These are phyloP conservation scores for Gilbertella persicaria DNA, from an alignment of 371 early-diverging fungal species.

Conservation along the genomic window DNA sequence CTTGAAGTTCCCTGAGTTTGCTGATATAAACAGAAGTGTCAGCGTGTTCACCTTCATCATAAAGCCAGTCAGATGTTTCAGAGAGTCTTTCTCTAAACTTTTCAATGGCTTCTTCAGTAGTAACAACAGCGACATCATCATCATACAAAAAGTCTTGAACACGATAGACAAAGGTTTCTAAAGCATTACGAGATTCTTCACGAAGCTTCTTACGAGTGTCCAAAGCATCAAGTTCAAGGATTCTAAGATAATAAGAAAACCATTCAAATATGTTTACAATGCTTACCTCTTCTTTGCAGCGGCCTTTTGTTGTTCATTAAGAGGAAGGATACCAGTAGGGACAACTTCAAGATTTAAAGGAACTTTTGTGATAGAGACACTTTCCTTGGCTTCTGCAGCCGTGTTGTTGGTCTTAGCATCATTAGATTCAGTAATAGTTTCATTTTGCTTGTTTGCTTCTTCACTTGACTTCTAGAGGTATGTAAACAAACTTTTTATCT, in stretches of 20 bases:
- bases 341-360: slow-evolving; percentile 44
- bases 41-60: slow-evolving; percentile 78
- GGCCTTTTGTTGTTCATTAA: slow-evolving; percentile 39
- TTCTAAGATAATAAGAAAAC: slow-evolving; percentile 21
- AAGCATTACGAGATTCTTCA: slow-evolving; percentile 85
- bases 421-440: slow-evolving; percentile 13
- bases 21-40: slow-evolving; percentile 49
- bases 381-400: slow-evolving; percentile 17
- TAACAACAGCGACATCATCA: slow-evolving; percentile 64
- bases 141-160: slow-evolving; percentile 80
- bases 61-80: slow-evolving; percentile 85
- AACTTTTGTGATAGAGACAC: slow-evolving; percentile 44
- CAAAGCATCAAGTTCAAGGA: slow-evolving; percentile 32
- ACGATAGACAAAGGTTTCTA: slow-evolving; percentile 91
- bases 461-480: slow-evolving; percentile 1
- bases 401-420: slow-evolving; percentile 1
- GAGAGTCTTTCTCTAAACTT: slow-evolving; percentile 58
- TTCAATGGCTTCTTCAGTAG: slow-evolving; percentile 74
- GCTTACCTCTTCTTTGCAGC: slow-evolving; percentile 39
- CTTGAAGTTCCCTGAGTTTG: slow-evolving; percentile 51
- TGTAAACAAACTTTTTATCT: too few species aligned
- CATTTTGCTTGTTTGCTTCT: slow-evolving; percentile 14
- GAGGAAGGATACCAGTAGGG: slow-evolving; percentile 43
- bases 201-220: slow-evolving; percentile 63
- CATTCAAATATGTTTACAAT: not conserved